Conservation (phyloP, 2,329 filamentous ascomycete species). For the Claviceps capensis region DNA sequence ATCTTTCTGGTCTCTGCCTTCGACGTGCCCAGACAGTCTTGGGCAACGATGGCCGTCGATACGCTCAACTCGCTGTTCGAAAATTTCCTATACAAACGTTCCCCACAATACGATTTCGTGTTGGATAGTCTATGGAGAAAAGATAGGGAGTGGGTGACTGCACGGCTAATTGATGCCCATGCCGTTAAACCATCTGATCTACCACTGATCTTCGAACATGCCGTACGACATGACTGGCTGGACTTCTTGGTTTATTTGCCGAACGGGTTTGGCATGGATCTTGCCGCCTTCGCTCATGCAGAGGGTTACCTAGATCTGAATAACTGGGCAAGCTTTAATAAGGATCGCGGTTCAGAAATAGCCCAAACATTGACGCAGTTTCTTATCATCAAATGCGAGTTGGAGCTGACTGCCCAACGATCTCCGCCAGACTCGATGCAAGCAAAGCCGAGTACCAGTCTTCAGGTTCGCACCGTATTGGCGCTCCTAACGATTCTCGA, state of each 20-base stretch:
- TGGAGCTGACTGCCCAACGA: slow-evolving; percentile 64
- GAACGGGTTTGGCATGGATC: slow-evolving; percentile 76
- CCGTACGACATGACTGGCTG: slow-evolving; percentile 70
- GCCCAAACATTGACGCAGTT: slow-evolving; percentile 64
- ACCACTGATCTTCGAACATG: slow-evolving; percentile 42
- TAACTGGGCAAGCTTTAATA: slow-evolving; percentile 63
- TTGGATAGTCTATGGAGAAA: slow-evolving; percentile 86
- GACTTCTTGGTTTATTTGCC: slow-evolving; percentile 65
- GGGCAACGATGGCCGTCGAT: slow-evolving; percentile 61
- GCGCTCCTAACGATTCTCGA: slow-evolving; percentile 68
- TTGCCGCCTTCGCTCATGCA: slow-evolving; percentile 74
- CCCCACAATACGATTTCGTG: slow-evolving; percentile 72
- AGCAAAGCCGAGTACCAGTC: slow-evolving; percentile 52
- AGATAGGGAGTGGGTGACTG: slow-evolving; percentile 74
- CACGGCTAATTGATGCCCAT: slow-evolving; percentile 69
- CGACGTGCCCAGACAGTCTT: slow-evolving; percentile 57
- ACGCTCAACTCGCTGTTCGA: slow-evolving; percentile 67
- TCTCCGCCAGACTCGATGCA: slow-evolving; percentile 45
- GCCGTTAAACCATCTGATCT: slow-evolving; percentile 50
- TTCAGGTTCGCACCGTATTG: slow-evolving; percentile 76
- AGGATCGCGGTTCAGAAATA: slow-evolving; percentile 53
- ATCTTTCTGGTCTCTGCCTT: slow-evolving; percentile 70
- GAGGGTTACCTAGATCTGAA: slow-evolving; percentile 67
- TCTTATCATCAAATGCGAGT: slow-evolving; percentile 67
- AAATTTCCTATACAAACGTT: slow-evolving; percentile 67